These are phyloP conservation scores for Chrysoporthe deuterocubensis DNA, from an alignment of 2,329 filamentous ascomycete genomes.

Conservation along the genomic window DNA sequence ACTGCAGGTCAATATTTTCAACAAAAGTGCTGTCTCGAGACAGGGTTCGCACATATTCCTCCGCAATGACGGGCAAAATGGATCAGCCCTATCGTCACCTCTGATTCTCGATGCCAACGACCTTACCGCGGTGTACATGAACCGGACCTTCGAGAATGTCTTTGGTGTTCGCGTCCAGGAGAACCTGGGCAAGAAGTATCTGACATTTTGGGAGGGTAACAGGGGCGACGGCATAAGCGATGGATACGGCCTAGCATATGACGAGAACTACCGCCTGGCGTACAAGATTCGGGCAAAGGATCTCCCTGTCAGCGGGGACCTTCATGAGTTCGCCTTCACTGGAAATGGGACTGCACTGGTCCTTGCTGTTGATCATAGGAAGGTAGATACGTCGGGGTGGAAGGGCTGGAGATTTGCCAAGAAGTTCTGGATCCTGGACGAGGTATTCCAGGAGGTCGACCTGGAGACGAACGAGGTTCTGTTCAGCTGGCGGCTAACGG, in stretches of 20 bases:
- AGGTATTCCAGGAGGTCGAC: slow-evolving; percentile 51
- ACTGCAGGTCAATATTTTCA: slow-evolving; percentile 31
- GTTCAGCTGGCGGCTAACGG: slow-evolving; percentile 51
- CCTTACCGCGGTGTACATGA: slow-evolving; percentile 31
- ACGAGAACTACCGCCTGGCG: slow-evolving; percentile 29
- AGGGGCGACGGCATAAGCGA: slow-evolving; percentile 29
- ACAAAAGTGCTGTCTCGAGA: slow-evolving; percentile 29
- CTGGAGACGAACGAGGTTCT: slow-evolving; percentile 52
- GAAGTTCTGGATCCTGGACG: slow-evolving; percentile 36
- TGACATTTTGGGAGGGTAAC: slow-evolving; percentile 32
- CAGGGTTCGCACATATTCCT: slow-evolving; percentile 33
- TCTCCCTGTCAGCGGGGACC: slow-evolving; percentile 25
- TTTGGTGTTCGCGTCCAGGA: slow-evolving; percentile 33
- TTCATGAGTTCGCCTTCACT: slow-evolving; percentile 47
- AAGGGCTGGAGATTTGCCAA: slow-evolving; percentile 13
- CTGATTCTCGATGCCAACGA: slow-evolving; percentile 31
- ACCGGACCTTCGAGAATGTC: slow-evolving; percentile 31
- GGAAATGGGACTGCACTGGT: slow-evolving; percentile 45
- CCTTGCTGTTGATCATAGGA: slow-evolving; percentile 38
- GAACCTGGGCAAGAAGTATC: slow-evolving; percentile 29
- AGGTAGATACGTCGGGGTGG: slow-evolving; percentile 36
- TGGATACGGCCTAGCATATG: slow-evolving; percentile 31
- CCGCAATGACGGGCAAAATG: slow-evolving; percentile 30
- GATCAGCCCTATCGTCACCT: slow-evolving; percentile 25
- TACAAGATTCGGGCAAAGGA: slow-evolving; percentile 28